Conservation (phyloP, 768 basidiomycete genomes). For the Hysterangium stoloniferum region DNA sequence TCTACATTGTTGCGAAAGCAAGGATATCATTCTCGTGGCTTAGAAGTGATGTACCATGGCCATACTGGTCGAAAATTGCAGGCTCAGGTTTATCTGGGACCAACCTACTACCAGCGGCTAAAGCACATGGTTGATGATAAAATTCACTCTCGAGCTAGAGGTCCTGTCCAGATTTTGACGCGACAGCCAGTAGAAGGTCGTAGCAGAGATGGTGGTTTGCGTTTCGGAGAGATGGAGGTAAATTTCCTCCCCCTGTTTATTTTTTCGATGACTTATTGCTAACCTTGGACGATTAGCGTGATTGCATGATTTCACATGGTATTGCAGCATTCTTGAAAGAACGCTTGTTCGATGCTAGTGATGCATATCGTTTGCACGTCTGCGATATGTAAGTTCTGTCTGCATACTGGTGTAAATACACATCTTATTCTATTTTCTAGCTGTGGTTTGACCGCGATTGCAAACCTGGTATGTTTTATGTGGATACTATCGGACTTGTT, state of each 20-base stretch:
- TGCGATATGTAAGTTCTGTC: slow-evolving; percentile 77
- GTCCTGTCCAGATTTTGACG: slow-evolving; percentile 96
- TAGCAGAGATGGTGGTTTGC: slow-evolving; percentile 95
- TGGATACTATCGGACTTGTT: slow-evolving; percentile 12
- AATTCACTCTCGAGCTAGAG: slow-evolving; percentile 95
- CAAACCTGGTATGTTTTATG: slow-evolving; percentile 66
- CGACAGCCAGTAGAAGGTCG: slow-evolving; percentile 98
- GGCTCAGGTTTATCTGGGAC: slow-evolving; percentile 96
- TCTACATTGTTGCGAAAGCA: slow-evolving; percentile 82
- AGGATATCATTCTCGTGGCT: slow-evolving; percentile 94
- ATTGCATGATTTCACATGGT: slow-evolving; percentile 99
- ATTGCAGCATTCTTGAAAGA: slow-evolving; percentile 98
- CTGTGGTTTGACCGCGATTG: slow-evolving; percentile 94
- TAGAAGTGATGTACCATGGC: slow-evolving; percentile 98
- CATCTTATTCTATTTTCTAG: slow-evolving; percentile 31
- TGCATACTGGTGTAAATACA: neutral
- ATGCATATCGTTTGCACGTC: slow-evolving; percentile 90
- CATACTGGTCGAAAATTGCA: slow-evolving; percentile 98
- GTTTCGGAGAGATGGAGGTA: slow-evolving; percentile 99
- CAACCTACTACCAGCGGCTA: slow-evolving; percentile 96
- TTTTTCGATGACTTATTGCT: slow-evolving; percentile 3
- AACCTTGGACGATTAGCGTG: slow-evolving; percentile 37
- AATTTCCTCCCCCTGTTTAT: too few relatives aligned
- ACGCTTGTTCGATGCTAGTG: slow-evolving; percentile 87
- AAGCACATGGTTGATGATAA: slow-evolving; percentile 99